These are phyloP conservation scores for Solanum peruvianum DNA, from an alignment of 257 asterid species.

Conservation along the genomic window DNA sequence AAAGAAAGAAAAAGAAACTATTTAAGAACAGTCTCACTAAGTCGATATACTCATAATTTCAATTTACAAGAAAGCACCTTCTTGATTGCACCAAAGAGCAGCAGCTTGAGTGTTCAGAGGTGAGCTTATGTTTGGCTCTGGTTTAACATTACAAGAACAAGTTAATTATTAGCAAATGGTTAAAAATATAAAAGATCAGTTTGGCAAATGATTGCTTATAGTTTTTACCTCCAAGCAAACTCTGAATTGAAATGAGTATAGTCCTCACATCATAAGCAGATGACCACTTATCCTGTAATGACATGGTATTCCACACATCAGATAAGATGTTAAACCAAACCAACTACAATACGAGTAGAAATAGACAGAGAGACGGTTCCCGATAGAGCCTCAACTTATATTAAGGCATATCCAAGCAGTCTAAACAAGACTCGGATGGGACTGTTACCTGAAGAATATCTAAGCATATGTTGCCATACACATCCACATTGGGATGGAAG, in stretches of 20 bases:
- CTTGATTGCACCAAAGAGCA: conserved; percentile 80
- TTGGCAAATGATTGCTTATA: neutral
- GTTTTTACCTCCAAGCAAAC: conserved; percentile 81
- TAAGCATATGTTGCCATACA: conserved; percentile 79
- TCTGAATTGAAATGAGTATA: conserved; percentile 77
- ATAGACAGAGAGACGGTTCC: neutral
- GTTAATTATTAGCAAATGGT: neutral
- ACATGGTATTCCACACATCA: neutral
- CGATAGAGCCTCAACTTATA: neutral
- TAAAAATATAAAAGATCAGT: neutral
- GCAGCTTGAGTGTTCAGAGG: conserved; percentile 92
- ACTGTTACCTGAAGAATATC: conserved; percentile 71
- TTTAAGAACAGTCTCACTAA: neutral
- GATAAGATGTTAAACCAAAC: neutral
- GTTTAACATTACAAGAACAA: neutral
- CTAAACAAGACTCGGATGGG: neutral
- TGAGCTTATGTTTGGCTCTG: conserved; percentile 86
- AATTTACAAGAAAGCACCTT: conserved; percentile 24
- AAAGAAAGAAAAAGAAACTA: neutral
- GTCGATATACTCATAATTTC: neutral
- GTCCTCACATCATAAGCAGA: conserved; percentile 97
- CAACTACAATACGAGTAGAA: neutral
- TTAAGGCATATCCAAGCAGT: neutral
- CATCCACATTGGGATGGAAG: conserved; percentile 91
- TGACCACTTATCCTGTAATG: conserved; percentile 76